A percentile compares a stretch with the other conserved stretches of the same genome.
phyloP scores from a whole-genome alignment of 2,329 filamentous ascomycete genomes.

The Graphilbum ipis-grandicollis region DNA sequence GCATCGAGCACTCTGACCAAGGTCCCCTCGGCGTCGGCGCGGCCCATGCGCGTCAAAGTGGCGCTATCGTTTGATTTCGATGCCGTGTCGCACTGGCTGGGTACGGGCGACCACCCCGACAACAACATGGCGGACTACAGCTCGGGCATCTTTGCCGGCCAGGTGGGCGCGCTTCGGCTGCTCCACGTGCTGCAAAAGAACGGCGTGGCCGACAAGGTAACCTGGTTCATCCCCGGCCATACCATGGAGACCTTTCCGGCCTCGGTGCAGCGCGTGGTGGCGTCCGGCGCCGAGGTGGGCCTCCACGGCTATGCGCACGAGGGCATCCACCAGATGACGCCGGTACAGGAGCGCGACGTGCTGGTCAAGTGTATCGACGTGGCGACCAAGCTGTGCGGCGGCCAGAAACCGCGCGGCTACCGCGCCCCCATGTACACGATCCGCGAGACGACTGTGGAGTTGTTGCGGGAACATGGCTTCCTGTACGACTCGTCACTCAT shows the following conservation, averaged over 20 bases:
- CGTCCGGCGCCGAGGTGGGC: conserved; percentile 29
- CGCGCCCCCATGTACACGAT: conserved; percentile 57
- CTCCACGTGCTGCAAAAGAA: conserved; percentile 56
- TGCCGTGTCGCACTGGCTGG: conserved; percentile 33
- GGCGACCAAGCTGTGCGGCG: conserved; percentile 6
- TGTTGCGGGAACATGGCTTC: conserved; percentile 47
- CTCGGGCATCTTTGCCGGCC: conserved; percentile 25
- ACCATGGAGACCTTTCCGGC: conserved; percentile 30
- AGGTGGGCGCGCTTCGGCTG: conserved; percentile 42
- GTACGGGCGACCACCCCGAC: conserved; percentile 29
- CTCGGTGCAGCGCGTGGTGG: conserved; percentile 22
- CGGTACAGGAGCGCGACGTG: conserved; percentile 59
- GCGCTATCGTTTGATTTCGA: conserved; percentile 30
- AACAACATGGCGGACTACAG: conserved; percentile 32
- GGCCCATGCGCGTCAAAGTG: conserved; percentile 12
- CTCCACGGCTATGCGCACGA: conserved; percentile 20
- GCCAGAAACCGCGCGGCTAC: conserved; percentile 44
- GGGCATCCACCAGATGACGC: conserved; percentile 32
- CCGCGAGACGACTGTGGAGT: conserved; percentile 36
- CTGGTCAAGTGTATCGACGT: conserved; percentile 39
- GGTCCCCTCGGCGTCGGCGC: neutral
- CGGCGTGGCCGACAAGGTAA: conserved; percentile 43
- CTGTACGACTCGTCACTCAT: conserved; percentile 53
- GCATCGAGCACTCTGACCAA: neutral
- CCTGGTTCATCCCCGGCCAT: conserved; percentile 32